A percentile compares a stretch with the other conserved stretches of the same genome.
Conservation (phyloP, 2,329 filamentous ascomycete species). For the Calonectria ilicicola region DNA sequence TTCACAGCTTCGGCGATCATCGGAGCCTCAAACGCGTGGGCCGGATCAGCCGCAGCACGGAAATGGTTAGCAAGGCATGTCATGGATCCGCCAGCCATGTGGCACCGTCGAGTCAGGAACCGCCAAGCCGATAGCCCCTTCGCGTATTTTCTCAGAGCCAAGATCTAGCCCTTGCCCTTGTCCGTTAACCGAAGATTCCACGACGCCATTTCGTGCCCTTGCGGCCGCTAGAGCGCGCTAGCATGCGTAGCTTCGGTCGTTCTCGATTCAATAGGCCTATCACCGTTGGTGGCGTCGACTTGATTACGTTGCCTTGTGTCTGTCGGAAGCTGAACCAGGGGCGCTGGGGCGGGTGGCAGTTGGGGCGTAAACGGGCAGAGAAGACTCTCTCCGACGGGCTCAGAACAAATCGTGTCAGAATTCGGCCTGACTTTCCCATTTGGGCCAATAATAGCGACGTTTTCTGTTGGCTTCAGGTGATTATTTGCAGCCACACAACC, state of each 20-base stretch:
- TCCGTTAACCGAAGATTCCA: constrained; percentile 8
- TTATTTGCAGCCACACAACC: background rate
- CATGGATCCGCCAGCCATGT: constrained; percentile 7
- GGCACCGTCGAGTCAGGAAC: constrained; percentile 6
- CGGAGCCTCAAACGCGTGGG: background rate
- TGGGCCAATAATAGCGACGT: background rate
- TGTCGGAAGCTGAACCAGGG: background rate
- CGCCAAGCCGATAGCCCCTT: background rate
- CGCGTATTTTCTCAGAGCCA: background rate
- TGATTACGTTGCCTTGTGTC: background rate
- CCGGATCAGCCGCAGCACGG: background rate
- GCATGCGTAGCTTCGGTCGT: constrained; percentile 9
- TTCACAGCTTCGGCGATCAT: background rate
- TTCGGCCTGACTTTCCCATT: background rate
- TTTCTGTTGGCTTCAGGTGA: background rate
- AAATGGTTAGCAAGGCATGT: background rate
- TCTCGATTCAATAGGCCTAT: background rate
- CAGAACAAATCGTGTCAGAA: background rate
- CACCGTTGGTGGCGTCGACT: background rate
- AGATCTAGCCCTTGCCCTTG: background rate
- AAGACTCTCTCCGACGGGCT: background rate
- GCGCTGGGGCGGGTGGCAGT: background rate
- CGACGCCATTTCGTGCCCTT: constrained; percentile 8
- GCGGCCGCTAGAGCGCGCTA: constrained; percentile 14
- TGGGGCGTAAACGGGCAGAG: background rate